Evolutionary conservation across 2,329 filamentous ascomycete genomes (phyloP).

Genomic region (Lachnellula willkommii): DNA sequence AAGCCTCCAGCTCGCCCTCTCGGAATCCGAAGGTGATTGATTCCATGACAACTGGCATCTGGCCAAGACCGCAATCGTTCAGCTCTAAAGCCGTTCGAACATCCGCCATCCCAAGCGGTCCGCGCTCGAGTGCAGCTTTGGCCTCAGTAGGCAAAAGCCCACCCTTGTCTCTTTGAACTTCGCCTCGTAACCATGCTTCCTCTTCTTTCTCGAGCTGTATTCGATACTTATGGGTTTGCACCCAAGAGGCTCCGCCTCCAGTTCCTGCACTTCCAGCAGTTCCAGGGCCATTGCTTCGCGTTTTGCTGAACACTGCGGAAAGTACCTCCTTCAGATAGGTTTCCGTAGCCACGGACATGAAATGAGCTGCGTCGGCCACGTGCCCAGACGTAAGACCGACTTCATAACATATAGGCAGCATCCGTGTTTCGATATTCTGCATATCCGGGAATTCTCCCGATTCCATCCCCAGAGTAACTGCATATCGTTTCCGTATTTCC

Average conservation of each 20-base stretch:
- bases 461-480: constrained; percentile 59
- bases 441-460: constrained; percentile 65
- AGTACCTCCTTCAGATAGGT: constrained; percentile 63
- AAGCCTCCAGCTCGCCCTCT: constrained; percentile 69
- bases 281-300: constrained; percentile 59
- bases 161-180: constrained; percentile 66
- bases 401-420: constrained; percentile 66
- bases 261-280: constrained; percentile 57
- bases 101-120: constrained; percentile 71
- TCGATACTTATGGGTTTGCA: constrained; percentile 75
- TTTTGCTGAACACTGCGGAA: constrained; percentile 58
- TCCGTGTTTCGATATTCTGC: constrained; percentile 56
- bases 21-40: constrained; percentile 65
- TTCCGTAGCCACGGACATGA: constrained; percentile 61
- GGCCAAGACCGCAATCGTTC: constrained; percentile 67
- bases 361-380: constrained; percentile 53
- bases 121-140: constrained; percentile 66
- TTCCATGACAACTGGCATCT: constrained; percentile 70
- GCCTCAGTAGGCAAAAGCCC: constrained; percentile 78
- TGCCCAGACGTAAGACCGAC: constrained; percentile 57
- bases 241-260: constrained; percentile 61
- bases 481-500: constrained; percentile 61
- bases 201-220: constrained; percentile 73
- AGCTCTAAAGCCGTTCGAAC: constrained; percentile 70
- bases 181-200: constrained; percentile 64